Percentiles rank a stretch among this genome's conserved stretches.
phyloP scores from a whole-genome alignment of 495 filamentous ascomycete genomes.

The Immersiella caudata region DNA sequence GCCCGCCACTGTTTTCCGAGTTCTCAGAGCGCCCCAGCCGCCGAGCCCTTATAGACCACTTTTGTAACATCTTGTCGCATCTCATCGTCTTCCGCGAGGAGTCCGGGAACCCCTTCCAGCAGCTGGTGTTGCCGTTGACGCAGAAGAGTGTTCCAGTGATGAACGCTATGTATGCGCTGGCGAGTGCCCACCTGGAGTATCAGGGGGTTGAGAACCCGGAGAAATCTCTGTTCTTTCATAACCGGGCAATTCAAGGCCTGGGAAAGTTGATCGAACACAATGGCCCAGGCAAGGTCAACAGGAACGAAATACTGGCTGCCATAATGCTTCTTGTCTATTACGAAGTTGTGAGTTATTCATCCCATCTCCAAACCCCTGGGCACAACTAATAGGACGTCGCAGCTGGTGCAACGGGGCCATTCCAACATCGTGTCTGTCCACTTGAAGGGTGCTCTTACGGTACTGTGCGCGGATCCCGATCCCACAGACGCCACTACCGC shows the following conservation, averaged over 20 bases:
- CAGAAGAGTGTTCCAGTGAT: constrained; percentile 55
- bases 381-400: neutral
- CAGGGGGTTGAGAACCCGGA: constrained; percentile 58
- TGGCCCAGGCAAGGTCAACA: constrained; percentile 47
- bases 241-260: constrained; percentile 60
- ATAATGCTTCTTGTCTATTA: constrained; percentile 68
- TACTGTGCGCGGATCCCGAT: constrained; percentile 54
- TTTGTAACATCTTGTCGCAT: constrained; percentile 64
- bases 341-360: constrained; percentile 54
- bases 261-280: constrained; percentile 58
- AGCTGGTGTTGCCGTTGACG: constrained; percentile 61
- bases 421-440: constrained; percentile 62
- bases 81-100: constrained; percentile 66
- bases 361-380: neutral
- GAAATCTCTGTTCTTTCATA: constrained; percentile 62
- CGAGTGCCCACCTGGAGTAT: constrained; percentile 62
- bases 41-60: constrained; percentile 61
- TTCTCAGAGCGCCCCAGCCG: constrained; percentile 58
- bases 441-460: constrained; percentile 61
- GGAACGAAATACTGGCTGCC: constrained; percentile 61
- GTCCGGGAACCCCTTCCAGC: constrained; percentile 64
- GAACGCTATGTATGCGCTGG: constrained; percentile 62
- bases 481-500: constrained; percentile 53
- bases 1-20: constrained; percentile 55
- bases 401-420: constrained; percentile 62